Evolutionary conservation across 2,329 filamentous ascomycete genomes (phyloP).

Genomic region (Ophiosphaerella herpotricha): DNA sequence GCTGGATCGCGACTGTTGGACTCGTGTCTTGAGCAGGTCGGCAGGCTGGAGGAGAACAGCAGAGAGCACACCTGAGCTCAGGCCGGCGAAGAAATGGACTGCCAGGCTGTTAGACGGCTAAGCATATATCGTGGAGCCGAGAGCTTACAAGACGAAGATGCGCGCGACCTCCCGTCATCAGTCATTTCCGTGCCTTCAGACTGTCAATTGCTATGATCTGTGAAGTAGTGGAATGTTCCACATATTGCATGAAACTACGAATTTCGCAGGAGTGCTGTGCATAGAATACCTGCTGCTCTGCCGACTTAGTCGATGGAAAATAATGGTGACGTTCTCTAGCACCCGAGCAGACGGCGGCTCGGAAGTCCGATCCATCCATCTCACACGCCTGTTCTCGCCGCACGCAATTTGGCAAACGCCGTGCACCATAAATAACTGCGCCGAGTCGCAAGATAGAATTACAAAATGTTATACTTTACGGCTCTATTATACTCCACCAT

Average conservation of each 20-base stretch:
- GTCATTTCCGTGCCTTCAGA: slow-evolving; percentile 53
- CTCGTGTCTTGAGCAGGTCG: slow-evolving; percentile 93
- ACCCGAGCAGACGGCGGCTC: slow-evolving; percentile 13
- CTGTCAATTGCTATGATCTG: slow-evolving; percentile 23
- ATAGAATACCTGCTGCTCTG: neutral
- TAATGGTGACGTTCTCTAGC: slow-evolving; percentile 21
- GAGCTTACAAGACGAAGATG: slow-evolving; percentile 56
- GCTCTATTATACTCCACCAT: neutral
- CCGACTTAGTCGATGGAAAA: slow-evolving; percentile 1
- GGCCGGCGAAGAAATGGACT: slow-evolving; percentile 84
- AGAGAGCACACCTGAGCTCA: slow-evolving; percentile 83
- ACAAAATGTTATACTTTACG: neutral
- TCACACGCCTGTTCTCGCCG: neutral
- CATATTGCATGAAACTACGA: neutral
- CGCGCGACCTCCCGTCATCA: slow-evolving; percentile 55
- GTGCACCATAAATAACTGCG: no score
- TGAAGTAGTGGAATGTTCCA: neutral
- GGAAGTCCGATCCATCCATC: slow-evolving; percentile 9
- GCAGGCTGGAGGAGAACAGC: slow-evolving; percentile 91
- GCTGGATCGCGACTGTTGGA: slow-evolving; percentile 80
- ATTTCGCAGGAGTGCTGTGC: neutral
- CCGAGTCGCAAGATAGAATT: no score
- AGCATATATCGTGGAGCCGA: neutral
- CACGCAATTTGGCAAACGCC: neutral
- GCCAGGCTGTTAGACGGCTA: slow-evolving; percentile 3